Evolutionary conservation across 2,329 filamentous ascomycete species (phyloP), one percentile per base, ranked within the genome.

Genomic region (Ceratocystis diversiconidia): DNA sequence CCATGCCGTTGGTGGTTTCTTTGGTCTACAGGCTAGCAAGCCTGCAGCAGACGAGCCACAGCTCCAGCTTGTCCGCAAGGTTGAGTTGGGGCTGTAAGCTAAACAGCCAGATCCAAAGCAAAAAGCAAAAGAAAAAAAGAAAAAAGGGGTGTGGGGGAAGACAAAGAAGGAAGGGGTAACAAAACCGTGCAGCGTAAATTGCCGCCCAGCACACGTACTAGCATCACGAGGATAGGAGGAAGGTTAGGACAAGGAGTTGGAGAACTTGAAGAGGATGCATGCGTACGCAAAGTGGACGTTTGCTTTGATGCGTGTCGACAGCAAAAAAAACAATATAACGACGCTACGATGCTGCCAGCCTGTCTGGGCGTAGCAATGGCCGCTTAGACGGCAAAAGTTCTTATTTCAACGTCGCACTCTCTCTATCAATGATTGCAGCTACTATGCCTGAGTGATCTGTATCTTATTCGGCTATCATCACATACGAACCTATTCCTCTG

Each of bases 1-100:
- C 65, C 76, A 81, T 69, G 89, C 79, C 1, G 82, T 96, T 1
- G 77, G 75, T 74, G 74, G 81, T 1, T 94, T 94, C 76, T 90
- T 95, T 76, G 72, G 70, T 1, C 62, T 73, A 19, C 70, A 71
- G 25, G 68, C 65, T 41, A 73, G 19, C 70, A 71, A 28, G 68
- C 65, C 44, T 68, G 68, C 67, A 69, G 36, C 36, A 65, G 5
- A 71, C 65, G 12, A 74, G 55, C 43, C 52, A 43, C 74, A 76
- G 63, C 77, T 85, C 78, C 77, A 83, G 63, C 69, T 78, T 66
- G 83, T 84, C 46, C 77, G 77, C 70, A 74, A 77, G 65, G 72
- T 85, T 64, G 80, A 82, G 69, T 74, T 86, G 10, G 66, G 66
- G 22, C 22, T 67, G 82, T 83, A 19, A 75, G 77, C 70, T 70